These are phyloP conservation scores for Malassezia globosa DNA, from an alignment of 1,284 basidiomycete genomes.

Conservation along the genomic window DNA sequence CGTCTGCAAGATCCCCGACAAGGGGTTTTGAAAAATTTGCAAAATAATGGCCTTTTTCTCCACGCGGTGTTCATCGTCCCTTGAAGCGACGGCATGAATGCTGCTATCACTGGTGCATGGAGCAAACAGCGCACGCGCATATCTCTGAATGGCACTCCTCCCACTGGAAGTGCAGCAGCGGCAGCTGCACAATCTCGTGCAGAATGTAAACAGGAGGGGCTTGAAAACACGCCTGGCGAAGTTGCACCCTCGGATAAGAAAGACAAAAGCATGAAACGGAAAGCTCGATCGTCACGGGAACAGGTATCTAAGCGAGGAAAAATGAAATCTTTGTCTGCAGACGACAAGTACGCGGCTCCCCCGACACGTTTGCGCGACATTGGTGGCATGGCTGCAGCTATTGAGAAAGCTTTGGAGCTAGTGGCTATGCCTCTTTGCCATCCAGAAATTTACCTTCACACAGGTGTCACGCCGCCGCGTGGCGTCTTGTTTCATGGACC, in stretches of 20 bases:
- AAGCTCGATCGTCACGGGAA: slow-evolving; percentile 25
- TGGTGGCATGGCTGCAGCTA: slow-evolving; percentile 71
- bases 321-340: slow-evolving; percentile 17
- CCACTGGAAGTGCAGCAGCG: slow-evolving; percentile 30
- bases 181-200: slow-evolving; percentile 17
- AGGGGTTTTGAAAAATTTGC: too few relatives aligned
- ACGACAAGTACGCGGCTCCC: slow-evolving; percentile 50
- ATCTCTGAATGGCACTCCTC: slow-evolving; percentile 32
- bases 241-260: slow-evolving; percentile 4
- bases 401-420: slow-evolving; percentile 87
- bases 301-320: slow-evolving; percentile 16
- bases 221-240: slow-evolving; percentile 16
- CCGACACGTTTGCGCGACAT: slow-evolving; percentile 66
- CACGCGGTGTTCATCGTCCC: not conserved
- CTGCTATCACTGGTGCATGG: slow-evolving; percentile 39
- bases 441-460: slow-evolving; percentile 86
- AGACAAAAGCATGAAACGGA: slow-evolving; percentile 27
- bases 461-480: slow-evolving; percentile 79
- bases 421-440: slow-evolving; percentile 89
- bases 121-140: slow-evolving; percentile 28
- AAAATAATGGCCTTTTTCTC: too few relatives aligned
- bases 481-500: slow-evolving; percentile 93
- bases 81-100: slow-evolving; percentile 25
- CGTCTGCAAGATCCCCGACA: too few relatives aligned
- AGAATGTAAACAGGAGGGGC: not conserved